A percentile compares a stretch with the other conserved stretches of the same genome.
These are phyloP conservation scores for Gyrodon lividus DNA, from an alignment of 768 basidiomycete species.

Conservation along the genomic window DNA sequence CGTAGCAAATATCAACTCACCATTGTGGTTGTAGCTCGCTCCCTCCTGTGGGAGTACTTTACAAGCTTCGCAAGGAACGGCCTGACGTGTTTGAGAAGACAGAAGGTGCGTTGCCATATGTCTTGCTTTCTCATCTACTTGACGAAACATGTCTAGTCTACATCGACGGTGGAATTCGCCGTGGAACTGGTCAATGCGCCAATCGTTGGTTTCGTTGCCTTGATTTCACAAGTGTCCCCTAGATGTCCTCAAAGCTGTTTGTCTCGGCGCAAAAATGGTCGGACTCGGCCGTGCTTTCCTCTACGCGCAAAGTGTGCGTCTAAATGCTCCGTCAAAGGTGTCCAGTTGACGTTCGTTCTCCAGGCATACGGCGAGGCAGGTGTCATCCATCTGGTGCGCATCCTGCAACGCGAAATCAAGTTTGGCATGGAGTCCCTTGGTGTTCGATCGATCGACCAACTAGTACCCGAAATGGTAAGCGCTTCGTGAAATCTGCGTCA, in stretches of 20 bases:
- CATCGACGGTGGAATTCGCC: conserved; percentile 72
- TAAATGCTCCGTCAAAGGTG: neutral
- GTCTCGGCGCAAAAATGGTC: conserved; percentile 83
- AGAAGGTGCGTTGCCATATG: conserved; percentile 48
- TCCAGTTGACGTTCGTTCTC: conserved; percentile 2
- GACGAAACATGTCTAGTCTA: conserved; percentile 52
- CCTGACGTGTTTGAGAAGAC: conserved; percentile 72
- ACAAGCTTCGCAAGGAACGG: conserved; percentile 65
- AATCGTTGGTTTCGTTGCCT: neutral
- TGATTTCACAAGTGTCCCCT: neutral
- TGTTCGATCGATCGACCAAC: conserved; percentile 57
- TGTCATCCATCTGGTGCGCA: conserved; percentile 60
- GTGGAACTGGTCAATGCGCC: conserved; percentile 65
- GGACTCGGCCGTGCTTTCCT: conserved; percentile 86
- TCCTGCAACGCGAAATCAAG: conserved; percentile 76
- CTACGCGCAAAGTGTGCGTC: conserved; percentile 76
- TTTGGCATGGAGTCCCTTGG: conserved; percentile 77
- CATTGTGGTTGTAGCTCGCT: conserved; percentile 50
- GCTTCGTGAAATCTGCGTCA: neutral
- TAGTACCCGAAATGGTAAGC: conserved; percentile 74
- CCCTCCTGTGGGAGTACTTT: conserved; percentile 76
- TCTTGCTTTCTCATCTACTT: neutral
- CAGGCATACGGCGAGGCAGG: conserved; percentile 78
- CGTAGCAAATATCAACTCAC: conserved; percentile 9
- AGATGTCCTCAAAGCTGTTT: conserved; percentile 89